A percentile compares a stretch with the other conserved stretches of the same genome.
These are phyloP conservation scores for Nitzschia palea DNA, from an alignment of 108 stramenopile species.

Conservation along the genomic window DNA sequence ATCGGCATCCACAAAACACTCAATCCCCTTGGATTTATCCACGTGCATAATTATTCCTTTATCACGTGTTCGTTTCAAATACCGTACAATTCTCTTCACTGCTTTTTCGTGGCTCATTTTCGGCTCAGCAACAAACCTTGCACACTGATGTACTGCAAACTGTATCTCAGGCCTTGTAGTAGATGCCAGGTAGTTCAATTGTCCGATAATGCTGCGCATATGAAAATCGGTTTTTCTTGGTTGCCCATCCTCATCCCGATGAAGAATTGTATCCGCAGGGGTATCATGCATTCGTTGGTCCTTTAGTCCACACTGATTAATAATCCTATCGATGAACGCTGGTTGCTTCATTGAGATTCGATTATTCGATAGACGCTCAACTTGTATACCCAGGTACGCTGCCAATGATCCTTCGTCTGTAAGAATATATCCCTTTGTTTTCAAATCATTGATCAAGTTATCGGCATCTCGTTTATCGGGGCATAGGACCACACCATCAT, in stretches of 20 bases:
- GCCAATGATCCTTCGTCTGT: conserved; percentile 21
- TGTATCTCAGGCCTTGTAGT: conserved; percentile 34
- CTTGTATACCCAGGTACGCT: conserved; percentile 28
- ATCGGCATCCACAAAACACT: conserved; percentile 54
- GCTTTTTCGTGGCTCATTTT: conserved; percentile 36
- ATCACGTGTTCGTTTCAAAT: conserved; percentile 37
- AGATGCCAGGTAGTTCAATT: conserved; percentile 28
- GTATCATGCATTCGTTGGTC: conserved; percentile 13
- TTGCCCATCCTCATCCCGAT: neutral
- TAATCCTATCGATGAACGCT: conserved; percentile 36
- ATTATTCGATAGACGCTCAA: neutral
- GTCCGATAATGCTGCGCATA: conserved; percentile 27
- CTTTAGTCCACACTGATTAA: conserved; percentile 14
- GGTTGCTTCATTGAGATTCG: conserved; percentile 24
- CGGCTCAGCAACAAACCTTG: neutral
- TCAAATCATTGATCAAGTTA: conserved; percentile 23
- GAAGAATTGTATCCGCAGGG: conserved; percentile 9
- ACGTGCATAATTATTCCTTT: conserved; percentile 38
- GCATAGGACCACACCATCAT: neutral
- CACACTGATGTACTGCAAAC: conserved; percentile 12
- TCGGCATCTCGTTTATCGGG: neutral
- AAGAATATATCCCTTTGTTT: conserved; percentile 8
- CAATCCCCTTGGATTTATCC: conserved; percentile 1
- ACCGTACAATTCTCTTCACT: conserved; percentile 48
- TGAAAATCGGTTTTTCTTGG: neutral